Conservation (phyloP, 257 asterid genomes). For the Mentha longifolia region DNA sequence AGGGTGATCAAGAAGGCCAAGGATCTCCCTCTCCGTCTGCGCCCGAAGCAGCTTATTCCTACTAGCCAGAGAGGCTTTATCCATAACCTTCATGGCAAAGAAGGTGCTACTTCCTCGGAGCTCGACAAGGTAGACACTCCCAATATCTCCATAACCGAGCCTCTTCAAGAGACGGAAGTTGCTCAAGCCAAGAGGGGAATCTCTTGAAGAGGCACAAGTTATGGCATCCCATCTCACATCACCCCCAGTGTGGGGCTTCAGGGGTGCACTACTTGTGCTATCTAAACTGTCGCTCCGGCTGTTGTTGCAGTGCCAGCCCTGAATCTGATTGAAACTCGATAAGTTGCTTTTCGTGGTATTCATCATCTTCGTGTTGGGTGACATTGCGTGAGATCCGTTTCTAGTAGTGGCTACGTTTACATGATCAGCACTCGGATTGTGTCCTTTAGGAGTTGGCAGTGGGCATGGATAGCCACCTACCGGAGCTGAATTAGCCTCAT, state of each 20-base stretch:
- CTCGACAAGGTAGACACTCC: slow-evolving; percentile 86
- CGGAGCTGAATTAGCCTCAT: neutral
- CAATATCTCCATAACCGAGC: slow-evolving; percentile 91
- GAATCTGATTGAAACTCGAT: slow-evolving; percentile 33
- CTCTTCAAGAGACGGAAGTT: slow-evolving; percentile 73
- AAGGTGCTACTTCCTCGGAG: slow-evolving; percentile 60
- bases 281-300: slow-evolving; percentile 54
- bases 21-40: slow-evolving; percentile 81
- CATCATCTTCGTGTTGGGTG: slow-evolving; percentile 25
- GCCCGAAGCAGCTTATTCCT: slow-evolving; percentile 78
- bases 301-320: slow-evolving; percentile 39
- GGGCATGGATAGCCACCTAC: slow-evolving; percentile 26
- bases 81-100: slow-evolving; percentile 95
- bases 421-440: slow-evolving; percentile 14
- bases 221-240: slow-evolving; percentile 88
- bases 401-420: slow-evolving; percentile 11
- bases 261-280: slow-evolving; percentile 46
- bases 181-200: slow-evolving; percentile 62
- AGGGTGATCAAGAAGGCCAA: slow-evolving; percentile 85
- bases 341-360: slow-evolving; percentile 26
- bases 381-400: slow-evolving; percentile 24
- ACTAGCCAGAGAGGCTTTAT: slow-evolving; percentile 76
- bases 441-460: slow-evolving; percentile 27
- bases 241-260: slow-evolving; percentile 85
- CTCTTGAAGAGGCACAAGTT: slow-evolving; percentile 51